phyloP scores from a whole-genome alignment of 2,329 filamentous ascomycete genomes.

The Aspergillus sp. region DNA sequence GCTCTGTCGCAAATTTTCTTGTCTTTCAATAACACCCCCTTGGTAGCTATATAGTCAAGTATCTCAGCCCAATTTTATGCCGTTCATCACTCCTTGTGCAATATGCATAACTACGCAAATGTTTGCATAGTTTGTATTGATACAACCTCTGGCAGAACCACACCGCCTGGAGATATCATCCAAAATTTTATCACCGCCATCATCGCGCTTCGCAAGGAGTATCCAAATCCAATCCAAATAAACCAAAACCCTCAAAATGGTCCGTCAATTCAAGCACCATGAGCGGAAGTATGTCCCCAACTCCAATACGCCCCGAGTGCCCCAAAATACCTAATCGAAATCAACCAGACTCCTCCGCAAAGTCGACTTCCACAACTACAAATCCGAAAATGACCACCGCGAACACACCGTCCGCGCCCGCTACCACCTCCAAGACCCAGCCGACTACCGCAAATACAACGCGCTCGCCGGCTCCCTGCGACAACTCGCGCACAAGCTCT shows the following conservation, averaged over 20 bases:
- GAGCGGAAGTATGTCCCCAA: slow-evolving; percentile 64
- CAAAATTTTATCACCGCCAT: slow-evolving; percentile 2
- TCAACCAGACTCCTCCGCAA: slow-evolving; percentile 62
- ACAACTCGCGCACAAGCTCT: slow-evolving; percentile 81
- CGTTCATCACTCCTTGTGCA: background rate
- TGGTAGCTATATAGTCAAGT: too few relatives aligned
- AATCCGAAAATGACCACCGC: slow-evolving; percentile 79
- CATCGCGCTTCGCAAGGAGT: background rate
- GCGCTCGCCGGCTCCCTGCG: slow-evolving; percentile 71
- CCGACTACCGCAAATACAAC: slow-evolving; percentile 70
- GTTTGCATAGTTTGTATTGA: background rate
- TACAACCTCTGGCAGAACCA: background rate
- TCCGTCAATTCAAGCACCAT: slow-evolving; percentile 92
- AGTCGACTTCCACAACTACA: slow-evolving; percentile 92
- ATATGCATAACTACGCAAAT: background rate
- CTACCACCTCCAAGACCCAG: slow-evolving; percentile 84
- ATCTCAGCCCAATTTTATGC: background rate
- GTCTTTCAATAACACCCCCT: too few relatives aligned
- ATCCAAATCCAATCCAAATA: background rate
- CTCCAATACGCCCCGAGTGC: background rate
- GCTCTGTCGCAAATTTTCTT: too few relatives aligned
- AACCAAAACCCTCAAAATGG: slow-evolving; percentile 54
- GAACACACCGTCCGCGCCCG: slow-evolving; percentile 71
- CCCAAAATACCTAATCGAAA: slow-evolving; percentile 1
- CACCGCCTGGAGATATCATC: slow-evolving; percentile 1